phyloP scores from a whole-genome alignment of 495 filamentous ascomycete species.

The Viridothelium virens region DNA sequence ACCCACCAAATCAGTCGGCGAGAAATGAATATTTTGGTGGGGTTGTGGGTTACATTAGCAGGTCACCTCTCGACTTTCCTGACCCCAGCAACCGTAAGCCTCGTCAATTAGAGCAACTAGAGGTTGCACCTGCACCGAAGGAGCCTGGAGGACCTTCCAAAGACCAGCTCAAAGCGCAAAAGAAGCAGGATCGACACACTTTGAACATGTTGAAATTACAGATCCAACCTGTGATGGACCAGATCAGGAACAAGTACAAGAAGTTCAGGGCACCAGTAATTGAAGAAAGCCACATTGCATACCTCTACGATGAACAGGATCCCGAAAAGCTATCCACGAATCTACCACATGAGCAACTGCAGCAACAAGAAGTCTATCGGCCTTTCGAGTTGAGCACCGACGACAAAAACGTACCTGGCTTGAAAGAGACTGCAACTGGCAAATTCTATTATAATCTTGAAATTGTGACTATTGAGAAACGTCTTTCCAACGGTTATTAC shows the following conservation, averaged over 20 bases:
- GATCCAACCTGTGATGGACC: slow-evolving; percentile 90
- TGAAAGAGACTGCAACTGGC: slow-evolving; percentile 58
- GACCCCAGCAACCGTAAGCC: slow-evolving; percentile 77
- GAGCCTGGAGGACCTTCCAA: slow-evolving; percentile 48
- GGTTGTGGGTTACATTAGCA: slow-evolving; percentile 64
- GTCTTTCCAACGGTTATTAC: slow-evolving; percentile 91
- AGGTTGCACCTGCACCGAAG: slow-evolving; percentile 51
- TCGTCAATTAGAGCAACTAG: slow-evolving; percentile 67
- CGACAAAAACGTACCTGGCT: slow-evolving; percentile 61
- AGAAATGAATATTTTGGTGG: slow-evolving; percentile 69
- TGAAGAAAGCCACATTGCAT: slow-evolving; percentile 60
- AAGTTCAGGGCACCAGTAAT: slow-evolving; percentile 76
- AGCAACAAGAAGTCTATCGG: slow-evolving; percentile 46
- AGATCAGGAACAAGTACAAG: slow-evolving; percentile 76
- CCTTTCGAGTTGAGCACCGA: slow-evolving; percentile 71
- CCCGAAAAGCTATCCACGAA: slow-evolving; percentile 75
- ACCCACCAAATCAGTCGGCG: slow-evolving; percentile 52
- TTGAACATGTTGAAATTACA: slow-evolving; percentile 79
- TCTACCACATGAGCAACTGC: slow-evolving; percentile 49
- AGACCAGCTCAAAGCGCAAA: slow-evolving; percentile 71
- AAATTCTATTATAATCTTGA: slow-evolving; percentile 95
- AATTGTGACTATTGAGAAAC: slow-evolving; percentile 85
- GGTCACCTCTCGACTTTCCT: slow-evolving; percentile 75
- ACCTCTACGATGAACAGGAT: slow-evolving; percentile 75
- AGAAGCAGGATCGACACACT: slow-evolving; percentile 66